Evolutionary conservation across 345 rosid genomes (phyloP).

Genomic region (Euphorbia lathyris): DNA sequence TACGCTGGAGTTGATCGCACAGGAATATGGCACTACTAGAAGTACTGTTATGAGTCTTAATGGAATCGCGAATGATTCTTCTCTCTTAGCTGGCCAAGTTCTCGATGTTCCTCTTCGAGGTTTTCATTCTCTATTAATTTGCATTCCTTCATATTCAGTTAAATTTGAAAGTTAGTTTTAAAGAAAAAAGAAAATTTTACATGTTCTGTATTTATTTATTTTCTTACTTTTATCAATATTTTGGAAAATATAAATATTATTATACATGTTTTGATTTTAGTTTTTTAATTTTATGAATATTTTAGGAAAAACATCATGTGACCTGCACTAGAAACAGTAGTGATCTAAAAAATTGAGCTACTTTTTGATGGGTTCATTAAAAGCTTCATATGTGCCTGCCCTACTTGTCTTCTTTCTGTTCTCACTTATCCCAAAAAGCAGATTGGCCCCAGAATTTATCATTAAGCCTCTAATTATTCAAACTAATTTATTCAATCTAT

Average conservation of each 20-base stretch:
- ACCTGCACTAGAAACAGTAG: background rate
- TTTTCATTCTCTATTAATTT: background rate
- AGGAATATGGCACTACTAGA: conserved; percentile 15
- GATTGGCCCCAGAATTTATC: too few species aligned
- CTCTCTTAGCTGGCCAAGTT: conserved; percentile 24
- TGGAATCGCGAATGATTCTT: conserved; percentile 6
- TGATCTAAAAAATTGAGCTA: background rate
- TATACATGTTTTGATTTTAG: too few species aligned
- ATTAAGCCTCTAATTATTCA: too few species aligned
- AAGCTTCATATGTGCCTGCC: background rate
- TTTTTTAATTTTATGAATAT: too few species aligned
- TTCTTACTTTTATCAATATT: too few species aligned
- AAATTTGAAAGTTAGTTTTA: too few species aligned
- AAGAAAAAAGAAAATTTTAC: too few species aligned
- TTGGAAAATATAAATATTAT: too few species aligned
- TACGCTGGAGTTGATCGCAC: conserved; percentile 21
- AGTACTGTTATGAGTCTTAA: conserved; percentile 13
- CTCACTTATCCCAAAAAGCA: background rate
- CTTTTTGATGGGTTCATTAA: background rate
- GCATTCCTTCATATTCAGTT: too few species aligned
- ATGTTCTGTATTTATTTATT: too few species aligned
- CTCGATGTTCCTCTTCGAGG: conserved; percentile 36
- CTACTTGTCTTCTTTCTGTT: background rate
- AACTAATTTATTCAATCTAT: too few species aligned
- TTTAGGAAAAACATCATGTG: background rate